phyloP scores from a whole-genome alignment of 192 early-diverging fungal genomes.

The Coemansia erecta region DNA sequence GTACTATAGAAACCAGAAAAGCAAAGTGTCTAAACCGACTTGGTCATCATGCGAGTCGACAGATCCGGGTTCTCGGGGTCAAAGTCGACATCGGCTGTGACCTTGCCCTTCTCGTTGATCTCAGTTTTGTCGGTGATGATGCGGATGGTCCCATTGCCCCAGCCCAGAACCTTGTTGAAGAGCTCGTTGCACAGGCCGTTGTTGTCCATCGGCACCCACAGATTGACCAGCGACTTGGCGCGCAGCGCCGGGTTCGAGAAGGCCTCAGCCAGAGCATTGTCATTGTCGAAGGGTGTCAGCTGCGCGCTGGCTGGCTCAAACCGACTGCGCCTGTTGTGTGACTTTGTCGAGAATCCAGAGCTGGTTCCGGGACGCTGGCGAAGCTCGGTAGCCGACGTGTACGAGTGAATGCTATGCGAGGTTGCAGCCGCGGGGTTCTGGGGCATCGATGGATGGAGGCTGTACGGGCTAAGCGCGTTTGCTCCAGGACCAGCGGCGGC shows the following conservation, averaged over 20 bases:
- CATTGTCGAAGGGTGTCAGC: constrained; percentile 7
- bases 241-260: constrained; percentile 40
- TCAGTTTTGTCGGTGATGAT: constrained; percentile 19
- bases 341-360: background rate
- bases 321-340: constrained; percentile 19
- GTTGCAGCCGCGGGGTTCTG: constrained; percentile 1
- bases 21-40: background rate
- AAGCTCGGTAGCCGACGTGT: constrained; percentile 33
- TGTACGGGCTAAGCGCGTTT: constrained; percentile 1
- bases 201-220: constrained; percentile 47
- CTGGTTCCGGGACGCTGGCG: constrained; percentile 31
- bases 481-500: background rate
- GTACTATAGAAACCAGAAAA: no score
- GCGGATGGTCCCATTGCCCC: constrained; percentile 25
- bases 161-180: constrained; percentile 15
- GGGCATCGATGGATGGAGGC: background rate
- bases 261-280: constrained; percentile 27
- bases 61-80: constrained; percentile 19
- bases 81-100: constrained; percentile 44
- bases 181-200: constrained; percentile 30
- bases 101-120: constrained; percentile 43
- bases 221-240: constrained; percentile 18
- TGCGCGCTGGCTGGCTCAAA: constrained; percentile 20
- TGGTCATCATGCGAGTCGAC: background rate
- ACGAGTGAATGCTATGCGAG: constrained; percentile 31